Base-by-base conservation (phyloP, 2,329 filamentous ascomycete genomes). In the Trichophyton verrucosum region DNA sequence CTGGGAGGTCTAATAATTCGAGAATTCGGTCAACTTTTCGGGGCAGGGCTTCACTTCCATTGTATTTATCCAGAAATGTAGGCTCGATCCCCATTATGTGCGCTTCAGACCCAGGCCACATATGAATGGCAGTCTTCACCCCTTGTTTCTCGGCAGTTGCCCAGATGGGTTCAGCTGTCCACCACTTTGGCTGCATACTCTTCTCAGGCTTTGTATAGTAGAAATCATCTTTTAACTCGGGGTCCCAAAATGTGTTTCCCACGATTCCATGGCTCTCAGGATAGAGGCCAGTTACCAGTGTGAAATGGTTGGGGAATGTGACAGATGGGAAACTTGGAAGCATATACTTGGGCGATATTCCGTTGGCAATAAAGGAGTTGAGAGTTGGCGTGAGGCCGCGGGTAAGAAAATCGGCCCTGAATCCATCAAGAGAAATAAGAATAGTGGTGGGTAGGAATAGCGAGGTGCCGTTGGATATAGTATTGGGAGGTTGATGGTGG, bases 51-150 rank as follows among this genome's bases (percentile, higher is more conserved):
- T 96, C 91, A 0, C 86, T 82, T 7, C 84, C 86, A 66, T 96
- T 92, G 76, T 83, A 99, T 67, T 85, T 86, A 75, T 97, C 94
- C 57, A 97, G 73, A 68, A 89, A 89, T 8, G 84, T 86, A 1
- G 91, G 89, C 64, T 91, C 85, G 17, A 86, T 78, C n/a, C 81
- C 78, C 11, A 84, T 80, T 63, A 95, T 87, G 71, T 90, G 86
- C 4, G 91, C 91, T 75, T 99, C 94, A 49, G 89, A 95, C 1
- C 94, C 94, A 1, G 94, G 94, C 94, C 94, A 99, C 94, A 99
- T 99, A 72, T 99, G 94, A 27, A 99, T 85, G 0, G 90, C 94
- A 33, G 86, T 85, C 61, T 83, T 82, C 36, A 95, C 79, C 4
- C 87, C 87, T 66, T 90, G 87, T 61, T 82, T 83, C 76, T 97